Conservation (phyloP, 495 filamentous ascomycete species). For the Neurospora discreta region DNA sequence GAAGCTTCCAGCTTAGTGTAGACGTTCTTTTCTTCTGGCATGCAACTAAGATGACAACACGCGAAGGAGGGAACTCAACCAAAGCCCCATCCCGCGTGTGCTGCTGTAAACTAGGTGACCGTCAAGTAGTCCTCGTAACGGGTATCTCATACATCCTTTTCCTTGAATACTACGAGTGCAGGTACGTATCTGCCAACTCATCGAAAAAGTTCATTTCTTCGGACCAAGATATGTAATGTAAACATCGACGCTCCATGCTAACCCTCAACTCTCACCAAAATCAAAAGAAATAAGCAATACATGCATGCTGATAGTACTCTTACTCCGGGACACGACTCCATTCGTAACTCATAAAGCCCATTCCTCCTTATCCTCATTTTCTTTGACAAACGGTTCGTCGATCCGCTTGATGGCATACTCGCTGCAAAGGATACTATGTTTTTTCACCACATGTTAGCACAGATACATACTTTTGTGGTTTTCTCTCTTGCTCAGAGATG, state of each 20-base stretch:
- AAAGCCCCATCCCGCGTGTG: too few relatives aligned
- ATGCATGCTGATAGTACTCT: background rate
- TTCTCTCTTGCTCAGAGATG: too few relatives aligned
- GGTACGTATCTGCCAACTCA: background rate
- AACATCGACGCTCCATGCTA: background rate
- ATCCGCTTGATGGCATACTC: slow-evolving; percentile 89
- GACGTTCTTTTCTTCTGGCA: too few relatives aligned
- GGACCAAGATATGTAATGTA: background rate
- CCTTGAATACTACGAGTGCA: background rate
- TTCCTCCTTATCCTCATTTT: slow-evolving; percentile 60
- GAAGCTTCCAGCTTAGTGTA: too few relatives aligned
- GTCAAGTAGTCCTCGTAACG: background rate
- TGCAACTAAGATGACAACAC: too few relatives aligned
- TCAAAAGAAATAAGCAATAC: background rate
- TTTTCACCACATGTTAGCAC: background rate
- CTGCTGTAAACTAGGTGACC: background rate
- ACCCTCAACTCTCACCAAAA: background rate
- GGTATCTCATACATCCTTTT: background rate
- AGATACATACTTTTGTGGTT: background rate
- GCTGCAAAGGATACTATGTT: slow-evolving; percentile 67
- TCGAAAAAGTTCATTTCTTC: background rate
- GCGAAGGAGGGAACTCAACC: too few relatives aligned
- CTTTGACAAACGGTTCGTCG: slow-evolving; percentile 76
- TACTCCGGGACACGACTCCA: background rate
- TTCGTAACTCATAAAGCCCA: slow-evolving; percentile 57